phyloP scores from a whole-genome alignment of 2,329 filamentous ascomycete species.

The Trichophaea hybrida region DNA sequence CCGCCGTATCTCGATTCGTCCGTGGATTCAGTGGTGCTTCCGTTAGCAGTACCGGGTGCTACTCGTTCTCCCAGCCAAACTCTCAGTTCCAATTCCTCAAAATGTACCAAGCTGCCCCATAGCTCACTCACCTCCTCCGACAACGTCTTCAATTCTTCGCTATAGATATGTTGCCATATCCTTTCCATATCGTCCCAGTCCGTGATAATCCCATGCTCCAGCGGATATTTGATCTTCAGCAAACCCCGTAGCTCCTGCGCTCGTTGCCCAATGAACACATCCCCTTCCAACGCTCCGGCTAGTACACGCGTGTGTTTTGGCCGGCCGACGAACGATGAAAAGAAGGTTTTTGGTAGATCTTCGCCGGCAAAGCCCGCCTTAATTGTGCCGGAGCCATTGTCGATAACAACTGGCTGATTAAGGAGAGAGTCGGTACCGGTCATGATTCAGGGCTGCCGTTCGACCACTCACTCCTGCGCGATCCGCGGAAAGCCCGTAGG shows the following conservation, averaged over 20 bases:
- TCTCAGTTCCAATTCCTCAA: background rate
- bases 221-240: slow-evolving; percentile 86
- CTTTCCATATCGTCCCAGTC: slow-evolving; percentile 99
- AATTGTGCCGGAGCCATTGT: slow-evolving; percentile 97
- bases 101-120: background rate
- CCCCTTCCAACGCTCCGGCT: slow-evolving; percentile 89
- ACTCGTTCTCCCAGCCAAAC: background rate
- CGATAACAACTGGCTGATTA: slow-evolving; percentile 95
- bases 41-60: slow-evolving; percentile 91
- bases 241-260: slow-evolving; percentile 82
- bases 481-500: too few species aligned
- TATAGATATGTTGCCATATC: slow-evolving; percentile 98
- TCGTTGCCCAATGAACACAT: slow-evolving; percentile 89
- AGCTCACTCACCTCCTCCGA: slow-evolving; percentile 66
- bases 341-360: slow-evolving; percentile 90
- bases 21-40: slow-evolving; percentile 92
- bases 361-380: slow-evolving; percentile 93
- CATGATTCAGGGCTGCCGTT: slow-evolving; percentile 5
- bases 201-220: slow-evolving; percentile 96
- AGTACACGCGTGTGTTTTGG: slow-evolving; percentile 91
- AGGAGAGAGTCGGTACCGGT: slow-evolving; percentile 50
- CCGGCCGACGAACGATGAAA: slow-evolving; percentile 90
- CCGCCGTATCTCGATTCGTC: slow-evolving; percentile 87
- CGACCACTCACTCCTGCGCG: too few species aligned
- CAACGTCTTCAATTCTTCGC: slow-evolving; percentile 85